Base-by-base conservation (phyloP, 805 yeast species). In the Kurtzmaniella fragi region DNA sequence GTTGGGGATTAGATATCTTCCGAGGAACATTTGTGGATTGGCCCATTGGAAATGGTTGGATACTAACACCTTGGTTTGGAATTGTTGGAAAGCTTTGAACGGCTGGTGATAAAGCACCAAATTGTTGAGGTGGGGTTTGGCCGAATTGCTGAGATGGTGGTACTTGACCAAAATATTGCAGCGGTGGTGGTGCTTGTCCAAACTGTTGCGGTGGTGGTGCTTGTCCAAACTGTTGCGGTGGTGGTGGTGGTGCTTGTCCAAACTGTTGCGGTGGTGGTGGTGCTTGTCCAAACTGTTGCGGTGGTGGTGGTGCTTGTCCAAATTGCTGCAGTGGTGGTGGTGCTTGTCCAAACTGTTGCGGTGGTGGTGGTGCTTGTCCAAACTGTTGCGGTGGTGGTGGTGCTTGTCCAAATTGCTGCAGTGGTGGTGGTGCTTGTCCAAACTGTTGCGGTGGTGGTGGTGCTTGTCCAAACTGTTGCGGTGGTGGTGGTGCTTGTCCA, bases 21-120 rank as follows among this genome's bases (percentile, higher is more conserved):
- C 38, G 39, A n/a, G 31, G 16, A 23, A 8, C 26, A 5, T 20
- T 5, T 20, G 25, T 5, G 25, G 5, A 8, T 20, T 20, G 25
- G 25, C 5, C 25, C 25, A 20, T 20, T 8, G 25, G 8, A 20
- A 20, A 20, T 20, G 25, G 25, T 20, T 5, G 25, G 8, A 8
- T 8, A 20, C 8, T 5, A 20, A 8, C 25, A 20, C 25, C 14
- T 12, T 16, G 42, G 8, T 10, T 27, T 16, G 31, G 26, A 10
- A 43, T 34, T 8, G 45, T 33, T n/a, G 47, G 47, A 35, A 42
- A 41, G 11, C 43, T 42, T 31, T 39, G 42, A 5, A 34, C 3
- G 34, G 40, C 20, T 17, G 39, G 16, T 5, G 30, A 28, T 17
- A 17, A 9, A 9, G 12, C 14, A n/a, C 14, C 14, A 17, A 23